Conservation (phyloP, 495 filamentous ascomycete genomes). For the Podospora comata region DNA sequence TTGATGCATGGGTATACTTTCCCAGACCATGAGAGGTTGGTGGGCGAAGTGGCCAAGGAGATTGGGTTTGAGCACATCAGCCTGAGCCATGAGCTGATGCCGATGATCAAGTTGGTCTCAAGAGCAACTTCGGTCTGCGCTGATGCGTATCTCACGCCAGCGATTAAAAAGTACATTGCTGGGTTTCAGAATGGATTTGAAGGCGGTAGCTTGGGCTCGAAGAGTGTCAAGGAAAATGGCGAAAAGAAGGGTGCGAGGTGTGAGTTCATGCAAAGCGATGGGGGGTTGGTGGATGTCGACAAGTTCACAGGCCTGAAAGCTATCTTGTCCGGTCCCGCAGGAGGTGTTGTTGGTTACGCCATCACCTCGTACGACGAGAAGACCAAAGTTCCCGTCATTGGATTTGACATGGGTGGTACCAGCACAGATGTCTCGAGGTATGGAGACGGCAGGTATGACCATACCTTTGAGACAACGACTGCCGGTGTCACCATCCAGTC, state of each 20-base stretch:
- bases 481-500: conserved; percentile 94
- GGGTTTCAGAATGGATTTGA: conserved; percentile 78
- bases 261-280: conserved; percentile 87
- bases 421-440: conserved; percentile 93
- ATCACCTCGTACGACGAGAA: conserved; percentile 85
- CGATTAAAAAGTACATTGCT: conserved; percentile 91
- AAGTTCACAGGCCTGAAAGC: conserved; percentile 72
- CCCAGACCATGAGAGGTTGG: conserved; percentile 66
- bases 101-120: conserved; percentile 90
- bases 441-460: conserved; percentile 84
- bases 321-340: conserved; percentile 76
- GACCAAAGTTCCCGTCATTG: conserved; percentile 87
- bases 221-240: conserved; percentile 57
- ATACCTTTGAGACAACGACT: conserved; percentile 96
- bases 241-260: conserved; percentile 61
- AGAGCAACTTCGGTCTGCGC: conserved; percentile 89
- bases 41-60: conserved; percentile 64
- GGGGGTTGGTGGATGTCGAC: conserved; percentile 72
- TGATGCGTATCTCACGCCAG: conserved; percentile 93
- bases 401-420: conserved; percentile 95
- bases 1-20: conserved; percentile 82
- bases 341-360: conserved; percentile 89
- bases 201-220: conserved; percentile 60
- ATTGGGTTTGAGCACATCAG: conserved; percentile 76
- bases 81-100: conserved; percentile 75